Evolutionary conservation across 495 filamentous ascomycete genomes (phyloP).

Genomic region (Neurospora sp.): DNA sequence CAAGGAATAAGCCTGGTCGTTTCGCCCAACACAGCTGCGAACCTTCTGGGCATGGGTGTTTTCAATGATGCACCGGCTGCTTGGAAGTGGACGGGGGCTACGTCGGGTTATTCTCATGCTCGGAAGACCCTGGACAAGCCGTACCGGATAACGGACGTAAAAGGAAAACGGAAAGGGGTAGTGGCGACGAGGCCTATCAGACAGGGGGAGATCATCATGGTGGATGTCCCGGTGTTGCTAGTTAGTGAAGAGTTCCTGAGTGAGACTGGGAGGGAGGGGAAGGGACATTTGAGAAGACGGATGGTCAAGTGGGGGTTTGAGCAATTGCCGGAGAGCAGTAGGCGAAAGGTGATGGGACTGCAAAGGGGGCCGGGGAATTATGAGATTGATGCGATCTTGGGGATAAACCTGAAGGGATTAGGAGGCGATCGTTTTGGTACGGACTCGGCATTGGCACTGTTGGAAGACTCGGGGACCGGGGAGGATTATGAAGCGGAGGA

Average conservation of each 20-base stretch:
- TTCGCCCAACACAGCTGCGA: conserved; percentile 13
- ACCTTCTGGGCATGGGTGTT: conserved; percentile 17
- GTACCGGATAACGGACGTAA: too few species aligned
- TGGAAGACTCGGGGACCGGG: not conserved
- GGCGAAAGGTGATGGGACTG: conserved; percentile 12
- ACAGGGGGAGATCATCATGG: too few species aligned
- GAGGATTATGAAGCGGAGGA: conserved; percentile 10
- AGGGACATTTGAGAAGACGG: conserved; percentile 19
- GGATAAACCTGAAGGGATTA: conserved; percentile 29
- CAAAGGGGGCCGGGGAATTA: conserved; percentile 17
- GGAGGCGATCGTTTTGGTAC: not conserved
- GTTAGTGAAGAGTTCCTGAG: conserved; percentile 24
- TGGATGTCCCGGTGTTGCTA: not conserved
- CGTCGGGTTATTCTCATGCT: too few species aligned
- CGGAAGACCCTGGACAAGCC: too few species aligned
- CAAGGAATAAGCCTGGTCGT: conserved; percentile 23
- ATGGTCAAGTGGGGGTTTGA: conserved; percentile 25
- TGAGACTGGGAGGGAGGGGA: not conserved
- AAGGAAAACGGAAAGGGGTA: too few species aligned
- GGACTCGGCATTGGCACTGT: not conserved
- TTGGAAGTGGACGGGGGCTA: too few species aligned
- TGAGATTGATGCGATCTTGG: conserved; percentile 29
- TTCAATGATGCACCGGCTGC: conserved; percentile 17
- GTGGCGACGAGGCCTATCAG: too few species aligned
- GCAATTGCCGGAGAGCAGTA: conserved; percentile 25